phyloP scores from a whole-genome alignment of 345 rosid species.

The Cochlearia excelsa region DNA sequence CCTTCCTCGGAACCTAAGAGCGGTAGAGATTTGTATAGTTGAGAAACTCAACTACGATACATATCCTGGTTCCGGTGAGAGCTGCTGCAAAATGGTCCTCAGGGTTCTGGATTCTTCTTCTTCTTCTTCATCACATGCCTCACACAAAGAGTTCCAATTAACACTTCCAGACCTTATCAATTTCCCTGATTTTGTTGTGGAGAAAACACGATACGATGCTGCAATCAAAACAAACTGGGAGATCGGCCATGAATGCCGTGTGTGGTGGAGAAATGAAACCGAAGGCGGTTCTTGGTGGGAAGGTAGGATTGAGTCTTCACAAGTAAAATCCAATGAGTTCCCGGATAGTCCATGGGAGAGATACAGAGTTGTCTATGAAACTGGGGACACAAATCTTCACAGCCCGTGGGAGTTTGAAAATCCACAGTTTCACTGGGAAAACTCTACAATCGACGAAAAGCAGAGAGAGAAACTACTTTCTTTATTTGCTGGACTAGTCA shows the following conservation, averaged over 20 bases:
- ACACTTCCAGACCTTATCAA: conserved; percentile 74
- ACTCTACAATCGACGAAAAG: conserved; percentile 53
- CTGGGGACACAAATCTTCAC: conserved; percentile 55
- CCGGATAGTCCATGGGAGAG: conserved; percentile 97
- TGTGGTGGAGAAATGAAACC: conserved; percentile 81
- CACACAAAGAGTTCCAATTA: conserved; percentile 55
- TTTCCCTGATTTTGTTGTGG: conserved; percentile 88
- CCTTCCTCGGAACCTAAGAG: conserved; percentile 54
- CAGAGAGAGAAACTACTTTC: conserved; percentile 49
- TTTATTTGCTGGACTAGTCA: conserved; percentile 56
- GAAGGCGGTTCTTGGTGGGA: conserved; percentile 88
- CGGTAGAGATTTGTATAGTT: conserved; percentile 78
- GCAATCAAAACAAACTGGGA: conserved; percentile 67
- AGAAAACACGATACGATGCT: conserved; percentile 78
- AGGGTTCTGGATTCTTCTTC: conserved; percentile 59
- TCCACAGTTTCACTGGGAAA: conserved; percentile 52
- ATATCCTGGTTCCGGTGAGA: conserved; percentile 86
- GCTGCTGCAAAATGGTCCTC: conserved; percentile 93
- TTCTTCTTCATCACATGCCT: conserved; percentile 49
- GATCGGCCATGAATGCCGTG: conserved; percentile 63
- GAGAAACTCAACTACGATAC: conserved; percentile 68
- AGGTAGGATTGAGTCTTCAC: conserved; percentile 57
- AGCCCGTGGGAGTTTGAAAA: conserved; percentile 98
- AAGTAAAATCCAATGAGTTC: conserved; percentile 64
- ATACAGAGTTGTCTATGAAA: conserved; percentile 51